These are phyloP conservation scores for Sarocladiaceae sp. DNA, from an alignment of 2,329 filamentous ascomycete species.

Conservation along the genomic window DNA sequence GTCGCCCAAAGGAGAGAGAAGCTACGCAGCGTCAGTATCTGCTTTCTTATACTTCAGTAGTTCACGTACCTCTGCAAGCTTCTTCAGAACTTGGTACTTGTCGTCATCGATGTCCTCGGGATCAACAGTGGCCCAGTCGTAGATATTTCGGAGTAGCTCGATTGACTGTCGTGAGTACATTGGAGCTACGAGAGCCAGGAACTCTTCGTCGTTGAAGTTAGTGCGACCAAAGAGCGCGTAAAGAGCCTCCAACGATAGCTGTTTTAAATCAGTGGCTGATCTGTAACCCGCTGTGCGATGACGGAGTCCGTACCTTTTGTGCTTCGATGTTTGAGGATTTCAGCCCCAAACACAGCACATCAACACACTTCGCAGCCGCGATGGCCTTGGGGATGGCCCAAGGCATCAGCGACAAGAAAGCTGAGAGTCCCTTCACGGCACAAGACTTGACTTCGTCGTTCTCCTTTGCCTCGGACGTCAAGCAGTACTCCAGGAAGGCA, in stretches of 20 bases:
- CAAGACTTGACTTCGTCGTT: slow-evolving; percentile 66
- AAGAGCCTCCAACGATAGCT: slow-evolving; percentile 79
- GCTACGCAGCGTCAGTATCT: slow-evolving; percentile 39
- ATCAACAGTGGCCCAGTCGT: slow-evolving; percentile 75
- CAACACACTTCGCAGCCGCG: slow-evolving; percentile 64
- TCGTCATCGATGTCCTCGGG: slow-evolving; percentile 83
- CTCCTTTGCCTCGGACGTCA: slow-evolving; percentile 59
- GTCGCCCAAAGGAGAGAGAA: slow-evolving; percentile 79
- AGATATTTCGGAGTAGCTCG: slow-evolving; percentile 66
- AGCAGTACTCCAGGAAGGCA: slow-evolving; percentile 67
- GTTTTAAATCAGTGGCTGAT: slow-evolving; percentile 20
- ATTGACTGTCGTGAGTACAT: slow-evolving; percentile 74
- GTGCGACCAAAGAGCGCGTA: slow-evolving; percentile 74
- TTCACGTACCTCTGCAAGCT: slow-evolving; percentile 74
- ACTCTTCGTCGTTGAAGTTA: slow-evolving; percentile 73
- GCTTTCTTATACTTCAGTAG: neutral
- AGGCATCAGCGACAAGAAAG: slow-evolving; percentile 72
- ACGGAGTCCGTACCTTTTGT: slow-evolving; percentile 54
- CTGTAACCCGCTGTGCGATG: neutral
- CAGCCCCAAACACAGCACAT: slow-evolving; percentile 66
- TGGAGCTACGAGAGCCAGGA: slow-evolving; percentile 70
- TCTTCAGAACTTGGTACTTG: slow-evolving; percentile 89
- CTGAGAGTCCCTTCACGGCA: slow-evolving; percentile 71
- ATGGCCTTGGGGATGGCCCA: slow-evolving; percentile 89
- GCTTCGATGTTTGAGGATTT: slow-evolving; percentile 66